Evolutionary conservation across 805 yeast species (phyloP), one percentile per base, ranked within the genome.

Genomic region (Kockiozyma suomiensis): DNA sequence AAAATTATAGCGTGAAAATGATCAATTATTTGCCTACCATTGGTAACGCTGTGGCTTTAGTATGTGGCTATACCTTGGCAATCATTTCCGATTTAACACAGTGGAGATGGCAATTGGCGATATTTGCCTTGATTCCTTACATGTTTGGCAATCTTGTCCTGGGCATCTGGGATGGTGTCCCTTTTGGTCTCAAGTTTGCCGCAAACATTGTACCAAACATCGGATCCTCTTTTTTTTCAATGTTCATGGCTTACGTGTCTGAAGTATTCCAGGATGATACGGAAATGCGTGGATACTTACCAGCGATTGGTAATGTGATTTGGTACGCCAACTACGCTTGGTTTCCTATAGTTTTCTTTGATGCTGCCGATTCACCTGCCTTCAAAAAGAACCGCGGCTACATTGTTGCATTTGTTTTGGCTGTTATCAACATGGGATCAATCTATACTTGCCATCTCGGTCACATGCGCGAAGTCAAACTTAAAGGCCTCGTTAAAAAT

Each of bases 11-110:
- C 15, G 70, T 73, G 21, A 48, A 69, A 19, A 67, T 71, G 49
- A 66, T 68, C 33, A 74, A 74, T 57, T 64, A 61, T 2, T 68
- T 72, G 46, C 77, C 77, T 41, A 73, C 76, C 3, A 75, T 70
- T 12, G 71, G 72, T 13, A 70, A 69, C 50, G 76, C 70, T 23
- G 61, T 69, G 17, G 71, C 71, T 21, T 58, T 73, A 17, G 66
- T 73, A 5, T 66, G 67, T 32, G 71, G 70, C 1, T 62, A 71
- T 48, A 50, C 70, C 26, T 54, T 70, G 48, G 67, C 75, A 1
- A 66, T 70, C 65, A 38, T 71, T 12, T 72, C 76, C 19, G 76
- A 73, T 58, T 58, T 64, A 33, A 69, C 71, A 50, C 68, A 70
- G 12, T 69, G 69, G 61, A 58, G 76, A 62, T 72, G 73, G 65